phyloP scores from a whole-genome alignment of 495 filamentous ascomycete genomes.

The Penicillium coffeae region DNA sequence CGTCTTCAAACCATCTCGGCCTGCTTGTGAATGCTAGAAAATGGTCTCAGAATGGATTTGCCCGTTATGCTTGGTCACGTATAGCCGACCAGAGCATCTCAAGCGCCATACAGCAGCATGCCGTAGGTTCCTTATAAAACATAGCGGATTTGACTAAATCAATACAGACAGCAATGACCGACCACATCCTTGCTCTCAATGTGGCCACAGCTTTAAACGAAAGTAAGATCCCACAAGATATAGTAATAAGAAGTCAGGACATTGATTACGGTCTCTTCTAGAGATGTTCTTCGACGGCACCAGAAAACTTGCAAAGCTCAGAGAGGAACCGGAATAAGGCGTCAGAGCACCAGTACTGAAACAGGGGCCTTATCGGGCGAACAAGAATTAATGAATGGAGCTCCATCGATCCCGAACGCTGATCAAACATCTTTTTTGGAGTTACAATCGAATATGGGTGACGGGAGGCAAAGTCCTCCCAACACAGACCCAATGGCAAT shows the following conservation, averaged over 20 bases:
- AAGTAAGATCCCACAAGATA: conserved; percentile 11
- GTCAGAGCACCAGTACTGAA: neutral
- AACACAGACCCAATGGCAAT: neutral
- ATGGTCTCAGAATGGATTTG: conserved; percentile 16
- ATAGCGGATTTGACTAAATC: too few relatives aligned
- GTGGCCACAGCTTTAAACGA: conserved; percentile 11
- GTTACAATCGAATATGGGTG: too few relatives aligned
- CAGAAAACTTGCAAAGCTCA: conserved; percentile 24
- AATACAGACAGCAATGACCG: conserved; percentile 20
- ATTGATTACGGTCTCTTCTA: neutral
- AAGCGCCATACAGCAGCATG: conserved; percentile 18
- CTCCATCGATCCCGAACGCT: neutral
- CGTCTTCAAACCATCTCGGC: too few relatives aligned
- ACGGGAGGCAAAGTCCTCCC: too few relatives aligned
- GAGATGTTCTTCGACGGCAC: conserved; percentile 24
- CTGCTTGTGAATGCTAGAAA: too few relatives aligned
- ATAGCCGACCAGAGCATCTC: conserved; percentile 26
- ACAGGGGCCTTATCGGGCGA: neutral
- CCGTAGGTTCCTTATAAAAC: too few relatives aligned
- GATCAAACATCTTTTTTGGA: too few relatives aligned
- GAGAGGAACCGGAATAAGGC: neutral
- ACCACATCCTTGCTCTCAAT: conserved; percentile 17
- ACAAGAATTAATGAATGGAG: neutral
- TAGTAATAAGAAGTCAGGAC: neutral
- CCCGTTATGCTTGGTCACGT: conserved; percentile 11